phyloP scores from a whole-genome alignment of 495 filamentous ascomycete species.

The Bacidia gigantensis region DNA sequence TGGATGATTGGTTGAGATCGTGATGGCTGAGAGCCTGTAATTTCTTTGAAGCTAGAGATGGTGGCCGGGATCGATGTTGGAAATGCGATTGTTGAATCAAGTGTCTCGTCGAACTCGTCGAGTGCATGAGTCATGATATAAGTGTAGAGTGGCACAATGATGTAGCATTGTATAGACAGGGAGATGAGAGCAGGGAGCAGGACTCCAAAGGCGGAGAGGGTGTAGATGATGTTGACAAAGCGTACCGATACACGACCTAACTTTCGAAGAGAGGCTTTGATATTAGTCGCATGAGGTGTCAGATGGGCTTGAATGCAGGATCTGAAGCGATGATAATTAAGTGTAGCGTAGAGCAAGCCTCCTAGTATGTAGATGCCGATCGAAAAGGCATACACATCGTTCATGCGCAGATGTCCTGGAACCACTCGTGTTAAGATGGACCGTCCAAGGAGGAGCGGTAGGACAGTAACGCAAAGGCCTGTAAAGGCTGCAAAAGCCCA shows the following conservation, averaged over 20 bases:
- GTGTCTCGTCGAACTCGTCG: background rate
- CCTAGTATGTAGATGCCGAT: slow-evolving; percentile 71
- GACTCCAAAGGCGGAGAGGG: slow-evolving; percentile 54
- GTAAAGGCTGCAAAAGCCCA: slow-evolving; percentile 92
- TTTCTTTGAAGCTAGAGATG: background rate
- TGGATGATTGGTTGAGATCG: slow-evolving; percentile 49
- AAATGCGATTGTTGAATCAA: too few relatives aligned
- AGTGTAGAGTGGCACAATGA: slow-evolving; percentile 79
- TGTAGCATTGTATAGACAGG: slow-evolving; percentile 71
- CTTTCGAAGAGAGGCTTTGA: slow-evolving; percentile 8
- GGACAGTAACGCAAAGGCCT: slow-evolving; percentile 75
- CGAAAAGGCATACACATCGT: slow-evolving; percentile 94
- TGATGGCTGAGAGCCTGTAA: background rate
- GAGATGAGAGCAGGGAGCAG: slow-evolving; percentile 76
- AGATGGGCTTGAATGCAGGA: slow-evolving; percentile 13
- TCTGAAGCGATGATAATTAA: slow-evolving; percentile 31
- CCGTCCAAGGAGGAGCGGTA: slow-evolving; percentile 78
- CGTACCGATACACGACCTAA: slow-evolving; percentile 12
- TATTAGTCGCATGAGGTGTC: slow-evolving; percentile 13
- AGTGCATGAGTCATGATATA: slow-evolving; percentile 36
- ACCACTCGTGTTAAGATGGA: slow-evolving; percentile 54
- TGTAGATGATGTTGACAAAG: slow-evolving; percentile 45
- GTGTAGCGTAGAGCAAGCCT: slow-evolving; percentile 41
- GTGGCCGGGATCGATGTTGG: background rate
- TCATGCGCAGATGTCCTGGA: slow-evolving; percentile 54